Percentiles rank a stretch among this genome's conserved stretches.
Conservation (phyloP, 345 rosid genomes). For the Arabidopsis arenosa region DNA sequence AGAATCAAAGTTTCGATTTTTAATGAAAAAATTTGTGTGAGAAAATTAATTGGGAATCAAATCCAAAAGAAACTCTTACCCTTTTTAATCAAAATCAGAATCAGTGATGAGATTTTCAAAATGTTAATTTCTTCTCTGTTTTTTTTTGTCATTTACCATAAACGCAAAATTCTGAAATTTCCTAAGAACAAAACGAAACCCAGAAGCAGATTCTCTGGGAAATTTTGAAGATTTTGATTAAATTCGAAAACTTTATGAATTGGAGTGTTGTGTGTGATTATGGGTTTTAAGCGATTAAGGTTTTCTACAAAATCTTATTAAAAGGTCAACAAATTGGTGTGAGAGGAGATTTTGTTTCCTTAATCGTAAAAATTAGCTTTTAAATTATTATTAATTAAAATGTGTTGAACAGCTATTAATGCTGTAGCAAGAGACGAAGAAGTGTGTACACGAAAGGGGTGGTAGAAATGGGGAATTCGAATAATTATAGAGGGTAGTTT, state of each 20-base stretch:
- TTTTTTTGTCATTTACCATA: slow-evolving; percentile 13
- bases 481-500: slow-evolving; percentile 14
- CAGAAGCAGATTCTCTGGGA: not conserved
- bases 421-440: not conserved
- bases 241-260: not conserved
- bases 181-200: not conserved
- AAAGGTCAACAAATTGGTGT: slow-evolving; percentile 36
- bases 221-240: not conserved
- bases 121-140: slow-evolving; percentile 10
- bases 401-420: slow-evolving; percentile 32
- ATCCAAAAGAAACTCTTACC: slow-evolving; percentile 13
- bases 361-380: not conserved
- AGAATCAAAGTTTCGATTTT: slow-evolving; percentile 15
- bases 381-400: not conserved
- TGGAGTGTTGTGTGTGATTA: slow-evolving; percentile 21
- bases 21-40: slow-evolving; percentile 2
- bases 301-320: slow-evolving; percentile 23
- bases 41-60: slow-evolving; percentile 7
- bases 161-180: not conserved
- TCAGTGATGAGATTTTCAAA: slow-evolving; percentile 23
- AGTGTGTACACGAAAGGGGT: slow-evolving; percentile 1
- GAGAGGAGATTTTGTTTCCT: slow-evolving; percentile 33
- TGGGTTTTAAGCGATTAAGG: slow-evolving; percentile 5
- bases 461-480: slow-evolving; percentile 12
- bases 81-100: slow-evolving; percentile 23